Conservation (phyloP, 1,139 yeast genomes). For the Kurtzmaniella quercitrusa region DNA sequence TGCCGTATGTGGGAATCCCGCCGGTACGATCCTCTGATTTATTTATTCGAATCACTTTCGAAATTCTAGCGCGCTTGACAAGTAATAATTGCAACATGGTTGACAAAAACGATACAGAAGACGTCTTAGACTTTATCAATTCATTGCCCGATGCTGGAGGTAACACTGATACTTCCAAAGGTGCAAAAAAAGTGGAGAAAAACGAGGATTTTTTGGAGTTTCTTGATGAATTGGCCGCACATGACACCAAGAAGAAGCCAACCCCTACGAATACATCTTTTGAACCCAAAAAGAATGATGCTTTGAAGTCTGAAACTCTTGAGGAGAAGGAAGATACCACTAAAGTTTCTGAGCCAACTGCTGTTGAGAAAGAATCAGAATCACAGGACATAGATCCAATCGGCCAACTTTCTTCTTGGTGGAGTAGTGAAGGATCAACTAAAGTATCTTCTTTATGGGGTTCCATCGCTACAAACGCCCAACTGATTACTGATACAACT, state of each 20-base stretch:
- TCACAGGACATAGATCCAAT: slow-evolving; percentile 54
- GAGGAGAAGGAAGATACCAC: not conserved
- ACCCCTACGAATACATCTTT: slow-evolving; percentile 13
- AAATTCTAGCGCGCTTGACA: no score
- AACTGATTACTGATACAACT: slow-evolving; percentile 38
- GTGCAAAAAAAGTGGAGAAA: slow-evolving; percentile 20
- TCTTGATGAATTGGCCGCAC: slow-evolving; percentile 72
- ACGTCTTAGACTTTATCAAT: slow-evolving; percentile 85
- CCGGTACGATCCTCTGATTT: no score
- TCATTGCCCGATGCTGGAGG: slow-evolving; percentile 69
- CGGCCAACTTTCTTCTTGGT: slow-evolving; percentile 74
- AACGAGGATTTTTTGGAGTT: slow-evolving; percentile 82
- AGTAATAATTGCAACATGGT: not conserved
- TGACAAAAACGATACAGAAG: slow-evolving; percentile 52
- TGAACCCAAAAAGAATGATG: slow-evolving; percentile 6
- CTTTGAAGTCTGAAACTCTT: no score
- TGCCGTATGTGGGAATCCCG: no score
- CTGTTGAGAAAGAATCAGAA: not conserved
- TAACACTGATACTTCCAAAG: slow-evolving; percentile 41
- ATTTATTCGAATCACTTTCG: no score
- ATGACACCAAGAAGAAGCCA: slow-evolving; percentile 27
- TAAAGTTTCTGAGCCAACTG: not conserved
- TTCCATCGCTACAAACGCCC: slow-evolving; percentile 45
- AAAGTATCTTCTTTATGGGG: slow-evolving; percentile 74
- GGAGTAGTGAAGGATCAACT: slow-evolving; percentile 70